Evolutionary conservation across 2,329 filamentous ascomycete genomes (phyloP), one percentile per base, ranked within the genome.

Genomic region (Fusarium sp.): DNA sequence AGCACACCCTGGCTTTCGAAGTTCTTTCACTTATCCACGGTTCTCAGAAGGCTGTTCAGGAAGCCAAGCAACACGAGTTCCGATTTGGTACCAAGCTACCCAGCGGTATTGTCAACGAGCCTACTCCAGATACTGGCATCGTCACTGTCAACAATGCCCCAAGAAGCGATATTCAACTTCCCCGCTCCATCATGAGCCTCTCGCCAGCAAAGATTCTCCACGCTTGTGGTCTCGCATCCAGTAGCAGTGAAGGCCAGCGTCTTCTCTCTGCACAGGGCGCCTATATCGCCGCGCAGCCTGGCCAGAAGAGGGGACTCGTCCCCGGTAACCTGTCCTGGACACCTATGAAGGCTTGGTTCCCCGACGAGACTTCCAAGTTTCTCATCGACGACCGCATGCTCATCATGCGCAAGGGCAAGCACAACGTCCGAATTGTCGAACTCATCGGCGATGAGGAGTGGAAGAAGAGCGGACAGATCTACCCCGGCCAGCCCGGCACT

Each of bases 1-100:
- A 99, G 76, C 95, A 97, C 78, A 84, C 87, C 1, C 88, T 99
- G 5, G 96, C 96, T 2, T 89, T 86, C 55, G 95, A 99, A 79
- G 92, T 98, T 27, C 85, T 97, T 1, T 88, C 91, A 54, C 86
- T 99, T 4, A 88, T 94, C 2, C 94, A 98, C 78, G 94, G 95
- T 18, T 79, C 84, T 1, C 77, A 86, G 12, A 87, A 88, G 68
- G 94, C 95, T 0, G 79, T 88, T 18, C 84, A 87, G 27, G 91
- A 93, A 11, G 89, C 90, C 65, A 65, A 81, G 35, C 83, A 86
- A 70, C 90, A 92, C 77, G 79, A 79, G 53, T 80, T 83, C 53
- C 80, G 89, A 65, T 89, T 89, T 74, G 80, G 81, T 29, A 76
- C 79, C 17, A 72, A 79, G 62, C 72, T 81, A 35, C 81, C 80